A percentile compares a stretch with the other conserved stretches of the same genome.
phyloP scores from a whole-genome alignment of 495 filamentous ascomycete species.

The Aspergillus sparsus region DNA sequence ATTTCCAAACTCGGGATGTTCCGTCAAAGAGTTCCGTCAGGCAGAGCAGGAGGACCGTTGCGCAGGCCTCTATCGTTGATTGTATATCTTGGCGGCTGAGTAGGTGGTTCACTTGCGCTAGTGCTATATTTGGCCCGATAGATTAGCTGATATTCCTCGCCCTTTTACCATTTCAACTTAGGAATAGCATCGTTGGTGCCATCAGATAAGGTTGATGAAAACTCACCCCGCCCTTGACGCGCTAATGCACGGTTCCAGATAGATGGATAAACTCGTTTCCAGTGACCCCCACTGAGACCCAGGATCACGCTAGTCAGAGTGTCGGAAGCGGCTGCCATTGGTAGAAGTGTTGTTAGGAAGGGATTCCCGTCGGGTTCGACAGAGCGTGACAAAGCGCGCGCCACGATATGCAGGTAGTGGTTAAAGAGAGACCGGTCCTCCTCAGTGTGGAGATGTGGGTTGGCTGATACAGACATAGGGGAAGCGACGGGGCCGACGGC shows the following conservation, averaged over 20 bases:
- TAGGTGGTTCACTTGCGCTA: constrained; percentile 27
- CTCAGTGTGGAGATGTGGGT: constrained; percentile 27
- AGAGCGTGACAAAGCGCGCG: constrained; percentile 30
- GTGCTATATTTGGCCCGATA: constrained; percentile 14
- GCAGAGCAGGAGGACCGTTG: constrained; percentile 29
- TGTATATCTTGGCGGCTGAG: constrained; percentile 19
- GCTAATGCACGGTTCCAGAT: constrained; percentile 32
- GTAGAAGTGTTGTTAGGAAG: constrained; percentile 30
- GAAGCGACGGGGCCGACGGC: constrained; percentile 30
- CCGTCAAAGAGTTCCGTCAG: constrained; percentile 33
- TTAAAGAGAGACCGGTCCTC: constrained; percentile 34
- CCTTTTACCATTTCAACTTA: too few species aligned
- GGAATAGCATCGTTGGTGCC: too few species aligned
- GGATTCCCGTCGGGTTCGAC: constrained; percentile 31
- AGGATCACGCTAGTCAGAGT: constrained; percentile 32
- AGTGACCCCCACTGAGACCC: constrained; percentile 34
- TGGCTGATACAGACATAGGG: constrained; percentile 17
- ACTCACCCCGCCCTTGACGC: constrained; percentile 29
- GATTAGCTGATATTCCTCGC: too few species aligned
- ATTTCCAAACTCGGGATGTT: constrained; percentile 32
- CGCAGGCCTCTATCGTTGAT: constrained; percentile 28
- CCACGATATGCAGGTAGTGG: constrained; percentile 33
- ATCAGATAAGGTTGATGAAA: not conserved
- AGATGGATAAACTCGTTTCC: constrained; percentile 32
- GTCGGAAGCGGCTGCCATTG: constrained; percentile 31